Evolutionary conservation across 2,329 filamentous ascomycete genomes (phyloP), one percentile per base, ranked within the genome.

Genomic region (Monilinia vaccinii-corymbosi): DNA sequence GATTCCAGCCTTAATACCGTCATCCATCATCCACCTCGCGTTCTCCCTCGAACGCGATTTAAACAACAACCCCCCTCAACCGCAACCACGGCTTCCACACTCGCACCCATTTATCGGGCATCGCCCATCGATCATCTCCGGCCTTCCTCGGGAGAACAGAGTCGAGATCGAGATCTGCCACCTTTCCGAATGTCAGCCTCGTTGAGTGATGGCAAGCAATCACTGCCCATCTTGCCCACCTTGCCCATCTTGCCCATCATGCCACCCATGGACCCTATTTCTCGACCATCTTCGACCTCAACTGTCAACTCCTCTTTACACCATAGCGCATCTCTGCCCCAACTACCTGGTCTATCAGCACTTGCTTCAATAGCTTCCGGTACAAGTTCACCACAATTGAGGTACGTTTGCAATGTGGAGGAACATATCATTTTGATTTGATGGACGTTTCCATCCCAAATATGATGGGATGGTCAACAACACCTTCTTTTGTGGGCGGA

Each of bases 341-440:
- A 62, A 31, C 73, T 85, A 53, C 83, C 83, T 28, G 81, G 80
- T 28, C 72, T 86, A 56, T 82, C 82, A 56, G 78, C 82, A 44
- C 75, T 86, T 67, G 83, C 83, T 47, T 82, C 81, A 58, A 75
- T 84, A 66, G 80, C 71, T 40, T 70, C 71, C 13, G 60, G 80
- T 40, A 78, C 79, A 34, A 77, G 76, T 67, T 79, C 77, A 62
- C 79, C 75, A 72, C 70, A 71, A 64, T 70, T 77, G 67, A 79
- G 79, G 78, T 81, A 78, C 69, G 71, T 72, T 75, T 69, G 67
- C 69, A 21, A 53, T 38, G 31, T 36, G 45, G 38, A 40, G 45
- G 45, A 62, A 63, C 23, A 40, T 32, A 55, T 4, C 23, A 23
- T 23, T 32, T 14, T 42, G 25, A 18, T 13, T 21, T 44, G 44